Base-by-base conservation (phyloP, 257 asterid genomes). In the Haberlea rhodopensis region DNA sequence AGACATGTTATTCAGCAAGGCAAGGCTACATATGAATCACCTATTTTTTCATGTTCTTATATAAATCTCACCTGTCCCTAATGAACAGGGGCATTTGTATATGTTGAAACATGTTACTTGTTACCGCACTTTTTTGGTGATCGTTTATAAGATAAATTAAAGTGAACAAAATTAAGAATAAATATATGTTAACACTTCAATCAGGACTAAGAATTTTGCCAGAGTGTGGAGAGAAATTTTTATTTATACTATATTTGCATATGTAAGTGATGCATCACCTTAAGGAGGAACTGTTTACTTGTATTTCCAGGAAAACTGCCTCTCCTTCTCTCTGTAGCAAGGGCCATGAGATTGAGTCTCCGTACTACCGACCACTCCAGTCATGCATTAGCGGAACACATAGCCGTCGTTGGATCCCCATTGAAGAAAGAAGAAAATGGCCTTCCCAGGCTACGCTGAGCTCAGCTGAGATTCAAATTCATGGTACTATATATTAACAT, bases 321-420 rank as follows among this genome's bases (percentile, higher is more conserved):
- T 76, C 90, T 22, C 91, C 87, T 67, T 65, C 97, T 26, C 76
- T 90, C 23, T 94, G 99, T 79, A 82, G 80, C 71, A 86, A 87
- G 76, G 85, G 73, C 67, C 91, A 75, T 54, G 96, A 94, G 68
- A 49, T 83, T 57, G 97, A 94, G 79, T 76, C 95, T 62, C 96
- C 99, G 3, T 83, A 94, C 72, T 94, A 94, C 71, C 85, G 94
- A 67, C 87, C 96, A 16, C 96, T 94, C 62, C 92, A 83, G 34
- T 65, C 78, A 52, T 94, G 99, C 81, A 75, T 94, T 57, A 94
- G 87, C 57, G 99, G 97, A 73, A 86, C 97, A 28, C 96, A 84
- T 58, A 85, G 85, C 79, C 89, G 79, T 26, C 88, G 99, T 69
- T 94, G 99, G 99, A 70, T 75, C 71, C 86, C 97, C 24, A 83